Evolutionary conservation across 768 basidiomycete species (phyloP).

Genomic region (Boletus coccyginus): DNA sequence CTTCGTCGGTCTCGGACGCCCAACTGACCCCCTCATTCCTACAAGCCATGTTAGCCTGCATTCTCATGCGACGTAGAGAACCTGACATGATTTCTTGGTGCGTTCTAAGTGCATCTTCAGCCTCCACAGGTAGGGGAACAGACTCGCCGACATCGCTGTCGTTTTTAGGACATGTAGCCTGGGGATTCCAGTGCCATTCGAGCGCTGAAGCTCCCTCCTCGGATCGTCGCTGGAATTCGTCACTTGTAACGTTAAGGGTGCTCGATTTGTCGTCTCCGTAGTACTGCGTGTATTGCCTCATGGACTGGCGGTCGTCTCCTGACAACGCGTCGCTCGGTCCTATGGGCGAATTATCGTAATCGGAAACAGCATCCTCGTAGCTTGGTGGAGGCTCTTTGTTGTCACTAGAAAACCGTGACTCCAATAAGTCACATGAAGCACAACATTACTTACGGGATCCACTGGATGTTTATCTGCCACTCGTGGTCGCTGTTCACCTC

Average conservation of each 20-base stretch:
- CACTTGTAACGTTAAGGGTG: neutral
- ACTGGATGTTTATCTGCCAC: neutral
- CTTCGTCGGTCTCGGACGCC: too few relatives aligned
- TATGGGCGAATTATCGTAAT: neutral
- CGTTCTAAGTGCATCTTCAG: neutral
- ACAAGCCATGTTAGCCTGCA: neutral
- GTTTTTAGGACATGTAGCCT: neutral
- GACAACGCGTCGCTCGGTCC: neutral
- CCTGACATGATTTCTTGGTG: neutral
- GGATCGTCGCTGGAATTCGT: neutral
- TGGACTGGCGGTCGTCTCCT: neutral
- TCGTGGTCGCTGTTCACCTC: neutral
- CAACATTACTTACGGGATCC: slow-evolving; percentile 5
- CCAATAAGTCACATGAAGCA: neutral
- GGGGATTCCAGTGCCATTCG: neutral
- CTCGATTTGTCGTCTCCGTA: neutral
- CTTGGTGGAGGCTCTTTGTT: slow-evolving; percentile 12
- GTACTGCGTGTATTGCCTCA: neutral
- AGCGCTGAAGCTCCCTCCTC: neutral
- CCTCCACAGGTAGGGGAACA: neutral
- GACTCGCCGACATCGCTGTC: neutral
- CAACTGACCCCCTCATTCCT: neutral
- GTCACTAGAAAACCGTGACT: neutral
- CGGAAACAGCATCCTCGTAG: slow-evolving; percentile 6
- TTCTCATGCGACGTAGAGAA: neutral